Conservation (phyloP, 495 filamentous ascomycete species). For the Cladorrhinum samala region DNA sequence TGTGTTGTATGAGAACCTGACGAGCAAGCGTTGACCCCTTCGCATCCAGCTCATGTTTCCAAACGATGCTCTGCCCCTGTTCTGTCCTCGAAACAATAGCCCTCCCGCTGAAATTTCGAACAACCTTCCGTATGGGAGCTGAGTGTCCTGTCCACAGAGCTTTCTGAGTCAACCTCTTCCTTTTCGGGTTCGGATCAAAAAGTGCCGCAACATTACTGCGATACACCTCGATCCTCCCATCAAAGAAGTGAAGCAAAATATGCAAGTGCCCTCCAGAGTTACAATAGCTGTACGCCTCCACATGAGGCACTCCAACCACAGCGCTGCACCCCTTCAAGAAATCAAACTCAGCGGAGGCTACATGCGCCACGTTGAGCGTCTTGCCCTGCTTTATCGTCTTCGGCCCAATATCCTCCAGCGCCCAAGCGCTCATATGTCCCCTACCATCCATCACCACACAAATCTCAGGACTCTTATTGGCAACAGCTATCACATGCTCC, state of each 20-base stretch:
- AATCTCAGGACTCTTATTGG: conserved; percentile 79
- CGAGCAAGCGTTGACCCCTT: conserved; percentile 50
- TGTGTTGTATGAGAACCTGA: conserved; percentile 62
- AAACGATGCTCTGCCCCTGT: conserved; percentile 73
- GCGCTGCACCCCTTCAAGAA: conserved; percentile 45
- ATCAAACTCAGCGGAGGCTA: conserved; percentile 56
- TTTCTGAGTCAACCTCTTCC: conserved; percentile 52
- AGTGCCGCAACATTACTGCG: conserved; percentile 71
- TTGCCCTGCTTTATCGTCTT: conserved; percentile 56
- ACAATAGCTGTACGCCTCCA: conserved; percentile 70
- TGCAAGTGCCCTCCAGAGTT: conserved; percentile 58
- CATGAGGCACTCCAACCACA: conserved; percentile 41
- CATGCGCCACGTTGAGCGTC: conserved; percentile 84
- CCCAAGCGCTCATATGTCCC: conserved; percentile 92
- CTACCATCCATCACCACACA: conserved; percentile 77
- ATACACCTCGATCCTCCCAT: conserved; percentile 77
- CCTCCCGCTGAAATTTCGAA: conserved; percentile 72
- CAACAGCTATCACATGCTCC: conserved; percentile 80
- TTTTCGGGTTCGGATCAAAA: conserved; percentile 68
- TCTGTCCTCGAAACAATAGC: conserved; percentile 76
- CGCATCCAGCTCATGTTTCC: conserved; percentile 56
- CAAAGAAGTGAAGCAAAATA: conserved; percentile 80
- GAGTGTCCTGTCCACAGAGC: conserved; percentile 82
- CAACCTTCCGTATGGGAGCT: conserved; percentile 71
- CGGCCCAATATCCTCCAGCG: conserved; percentile 79